phyloP scores from a whole-genome alignment of 2,329 filamentous ascomycete genomes.

The Tolypocladium cylindrosporum region DNA sequence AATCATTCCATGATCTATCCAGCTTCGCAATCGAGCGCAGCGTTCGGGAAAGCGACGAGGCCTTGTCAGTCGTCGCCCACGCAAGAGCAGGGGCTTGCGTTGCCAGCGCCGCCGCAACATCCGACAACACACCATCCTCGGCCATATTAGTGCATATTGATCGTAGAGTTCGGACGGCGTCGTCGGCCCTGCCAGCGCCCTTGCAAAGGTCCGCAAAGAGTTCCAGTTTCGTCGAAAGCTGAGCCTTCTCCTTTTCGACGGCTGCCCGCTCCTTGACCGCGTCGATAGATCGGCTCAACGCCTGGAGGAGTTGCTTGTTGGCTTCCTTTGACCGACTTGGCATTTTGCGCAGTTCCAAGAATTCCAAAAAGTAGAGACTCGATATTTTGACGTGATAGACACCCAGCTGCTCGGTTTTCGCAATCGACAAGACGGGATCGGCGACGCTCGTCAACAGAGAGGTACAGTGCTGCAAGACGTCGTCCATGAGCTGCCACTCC shows the following conservation, averaged over 20 bases:
- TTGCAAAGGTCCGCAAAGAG: slow-evolving; percentile 53
- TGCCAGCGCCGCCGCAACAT: slow-evolving; percentile 39
- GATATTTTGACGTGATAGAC: slow-evolving; percentile 57
- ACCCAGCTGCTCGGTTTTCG: slow-evolving; percentile 21
- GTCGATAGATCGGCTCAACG: slow-evolving; percentile 55
- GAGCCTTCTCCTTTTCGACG: slow-evolving; percentile 47
- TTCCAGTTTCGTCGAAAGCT: slow-evolving; percentile 55
- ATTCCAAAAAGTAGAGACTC: slow-evolving; percentile 59
- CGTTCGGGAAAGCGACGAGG: slow-evolving; percentile 45
- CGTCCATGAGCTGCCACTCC: slow-evolving; percentile 46
- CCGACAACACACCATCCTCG: slow-evolving; percentile 44
- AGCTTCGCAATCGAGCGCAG: slow-evolving; percentile 51
- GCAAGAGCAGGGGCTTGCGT: slow-evolving; percentile 38
- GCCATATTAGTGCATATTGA: slow-evolving; percentile 54
- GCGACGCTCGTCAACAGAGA: slow-evolving; percentile 43
- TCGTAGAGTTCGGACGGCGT: slow-evolving; percentile 47
- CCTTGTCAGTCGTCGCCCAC: slow-evolving; percentile 42
- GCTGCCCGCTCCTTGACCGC: slow-evolving; percentile 43
- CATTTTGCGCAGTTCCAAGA: slow-evolving; percentile 39
- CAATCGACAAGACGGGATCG: slow-evolving; percentile 20
- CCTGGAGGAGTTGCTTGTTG: slow-evolving; percentile 36
- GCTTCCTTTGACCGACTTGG: slow-evolving; percentile 24
- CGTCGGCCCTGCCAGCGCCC: slow-evolving; percentile 38
- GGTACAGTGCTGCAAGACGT: slow-evolving; percentile 45
- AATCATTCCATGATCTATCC: slow-evolving; percentile 44